Base-by-base conservation (phyloP, 129 eudicot genomes). In the Tanacetum coccineum region DNA sequence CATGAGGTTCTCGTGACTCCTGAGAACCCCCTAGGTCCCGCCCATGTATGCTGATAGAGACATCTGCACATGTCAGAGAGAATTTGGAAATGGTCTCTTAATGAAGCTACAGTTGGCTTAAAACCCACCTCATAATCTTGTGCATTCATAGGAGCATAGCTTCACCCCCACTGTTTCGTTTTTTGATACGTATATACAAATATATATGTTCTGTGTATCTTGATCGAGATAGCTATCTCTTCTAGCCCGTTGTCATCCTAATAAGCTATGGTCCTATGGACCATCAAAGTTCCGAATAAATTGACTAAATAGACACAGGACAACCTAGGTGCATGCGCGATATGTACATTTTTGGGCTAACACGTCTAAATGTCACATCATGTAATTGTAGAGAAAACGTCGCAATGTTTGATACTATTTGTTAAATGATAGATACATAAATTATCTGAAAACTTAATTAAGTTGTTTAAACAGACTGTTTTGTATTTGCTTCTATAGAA, bases 41-140 rank as follows among this genome's bases (percentile, higher is more conserved):
- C n/a, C n/a, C n/a, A n/a, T n/a, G n/a, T n/a, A n/a, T n/a, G n/a
- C n/a, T n/a, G n/a, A n/a, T n/a, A n/a, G n/a, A n/a, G n/a, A n/a
- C n/a, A n/a, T n/a, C n/a, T n/a, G n/a, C n/a, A n/a, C n/a, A n/a
- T n/a, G n/a, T n/a, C n/a, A n/a, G n/a, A n/a, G n/a, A n/a, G n/a
- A n/a, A n/a, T n/a, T 26, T 11, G 28, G 61, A 60, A 48, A 32
- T 61, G 13, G 61, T 71, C 68, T 47, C 17, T 61, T 72, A 39
- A 20, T 22, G 61, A 32, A 36, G 25, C 2, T 6, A 14, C 62
- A 72, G 17, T 60, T 62, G 69, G 69, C 69, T 72, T 14, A 4
- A 72, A 60, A 50, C 62, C 47, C 54, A 62, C 52, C 70, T 72
- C 70, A 63, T 53, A 40, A 70, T 15, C 74, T 28, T 36, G 14